Conservation (phyloP, 495 filamentous ascomycete genomes). For the Cladorrhinum samala region DNA sequence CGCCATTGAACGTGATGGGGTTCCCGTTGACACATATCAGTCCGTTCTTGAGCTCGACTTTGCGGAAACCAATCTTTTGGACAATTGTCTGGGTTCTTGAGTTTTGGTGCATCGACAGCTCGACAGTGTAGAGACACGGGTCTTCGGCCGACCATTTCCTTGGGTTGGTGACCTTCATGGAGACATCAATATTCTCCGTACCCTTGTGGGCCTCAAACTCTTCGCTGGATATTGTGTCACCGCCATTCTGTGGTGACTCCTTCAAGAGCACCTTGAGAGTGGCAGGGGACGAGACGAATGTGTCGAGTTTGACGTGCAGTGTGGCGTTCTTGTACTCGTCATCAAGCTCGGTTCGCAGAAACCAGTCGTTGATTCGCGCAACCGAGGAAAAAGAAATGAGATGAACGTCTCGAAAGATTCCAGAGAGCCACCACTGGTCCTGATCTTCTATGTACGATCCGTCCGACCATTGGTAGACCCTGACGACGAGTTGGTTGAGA, state of each 20-base stretch:
- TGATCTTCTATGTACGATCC: constrained; percentile 63
- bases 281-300: constrained; percentile 24
- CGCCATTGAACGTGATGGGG: constrained; percentile 51
- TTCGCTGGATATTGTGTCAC: too few relatives aligned
- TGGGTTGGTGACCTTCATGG: constrained; percentile 39
- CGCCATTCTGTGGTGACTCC: constrained; percentile 23
- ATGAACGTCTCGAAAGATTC: constrained; percentile 62
- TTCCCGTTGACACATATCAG: constrained; percentile 54
- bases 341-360: constrained; percentile 50
- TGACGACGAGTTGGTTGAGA: constrained; percentile 48
- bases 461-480: constrained; percentile 59
- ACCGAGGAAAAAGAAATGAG: constrained; percentile 49
- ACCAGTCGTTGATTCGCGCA: constrained; percentile 53
- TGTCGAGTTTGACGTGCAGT: constrained; percentile 41
- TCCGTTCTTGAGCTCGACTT: constrained; percentile 52
- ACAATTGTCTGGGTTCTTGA: not conserved
- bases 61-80: constrained; percentile 49
- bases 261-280: constrained; percentile 32
- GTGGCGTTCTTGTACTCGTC: constrained; percentile 47
- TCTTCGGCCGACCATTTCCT: constrained; percentile 63
- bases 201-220: constrained; percentile 3
- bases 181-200: constrained; percentile 22
- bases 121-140: constrained; percentile 51
- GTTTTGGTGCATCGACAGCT: constrained; percentile 24
- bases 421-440: constrained; percentile 53